phyloP scores from a whole-genome alignment of 345 rosid genomes.

The Populus euphratica region DNA sequence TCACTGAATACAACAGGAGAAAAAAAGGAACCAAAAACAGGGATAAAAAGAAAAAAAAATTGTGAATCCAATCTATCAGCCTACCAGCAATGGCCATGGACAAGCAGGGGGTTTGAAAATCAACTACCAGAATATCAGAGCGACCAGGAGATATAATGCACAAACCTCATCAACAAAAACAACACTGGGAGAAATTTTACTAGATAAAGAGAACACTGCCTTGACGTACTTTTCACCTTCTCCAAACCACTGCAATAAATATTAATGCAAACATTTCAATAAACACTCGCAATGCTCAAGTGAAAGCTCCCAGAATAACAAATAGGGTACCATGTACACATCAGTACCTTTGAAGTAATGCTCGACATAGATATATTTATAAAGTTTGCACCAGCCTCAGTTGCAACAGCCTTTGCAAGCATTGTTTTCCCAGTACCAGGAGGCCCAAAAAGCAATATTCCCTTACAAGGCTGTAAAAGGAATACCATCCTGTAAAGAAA shows the following conservation, averaged over 20 bases:
- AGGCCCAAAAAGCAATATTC: slow-evolving; percentile 95
- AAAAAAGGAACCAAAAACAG: background rate
- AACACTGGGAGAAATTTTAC: slow-evolving; percentile 98
- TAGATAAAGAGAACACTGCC: slow-evolving; percentile 95
- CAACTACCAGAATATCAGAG: background rate
- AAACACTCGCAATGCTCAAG: slow-evolving; percentile 6
- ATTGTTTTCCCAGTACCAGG: slow-evolving; percentile 99
- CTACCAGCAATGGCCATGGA: background rate
- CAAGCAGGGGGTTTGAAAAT: background rate
- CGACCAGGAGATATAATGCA: background rate
- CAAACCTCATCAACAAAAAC: slow-evolving; percentile 96
- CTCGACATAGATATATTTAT: slow-evolving; percentile 99
- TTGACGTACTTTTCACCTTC: slow-evolving; percentile 99
- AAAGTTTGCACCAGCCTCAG: slow-evolving; percentile 98
- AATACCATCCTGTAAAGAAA: background rate
- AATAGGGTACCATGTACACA: background rate
- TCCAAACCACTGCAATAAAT: slow-evolving; percentile 91
- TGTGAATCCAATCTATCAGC: background rate
- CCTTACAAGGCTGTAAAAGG: slow-evolving; percentile 82
- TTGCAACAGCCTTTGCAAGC: slow-evolving; percentile 99
- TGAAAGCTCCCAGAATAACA: slow-evolving; percentile 1
- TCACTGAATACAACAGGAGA: background rate
- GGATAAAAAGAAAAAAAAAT: background rate
- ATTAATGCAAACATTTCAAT: background rate
- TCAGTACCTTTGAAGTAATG: slow-evolving; percentile 86